Conservation (phyloP, 2,329 filamentous ascomycete genomes). For the Pyrenophora tritici-repentis region DNA sequence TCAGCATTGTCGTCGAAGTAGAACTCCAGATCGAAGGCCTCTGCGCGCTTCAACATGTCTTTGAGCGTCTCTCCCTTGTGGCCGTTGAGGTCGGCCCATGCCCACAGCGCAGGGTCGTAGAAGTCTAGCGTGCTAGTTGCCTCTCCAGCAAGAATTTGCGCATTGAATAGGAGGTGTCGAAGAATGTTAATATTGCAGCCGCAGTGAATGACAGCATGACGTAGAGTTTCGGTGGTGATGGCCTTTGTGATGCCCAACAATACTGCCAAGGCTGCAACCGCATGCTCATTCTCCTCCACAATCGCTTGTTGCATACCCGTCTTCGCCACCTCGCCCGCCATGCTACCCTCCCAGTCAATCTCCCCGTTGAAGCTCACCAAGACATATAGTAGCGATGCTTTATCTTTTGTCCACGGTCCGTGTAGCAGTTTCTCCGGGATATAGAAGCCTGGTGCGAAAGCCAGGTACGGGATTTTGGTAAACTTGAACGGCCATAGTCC, state of each 20-base stretch:
- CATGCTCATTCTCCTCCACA: conserved; percentile 32
- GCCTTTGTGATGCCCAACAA: conserved; percentile 37
- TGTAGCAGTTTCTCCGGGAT: conserved; percentile 46
- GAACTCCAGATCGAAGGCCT: conserved; percentile 41
- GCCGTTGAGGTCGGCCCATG: conserved; percentile 39
- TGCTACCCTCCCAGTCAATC: conserved; percentile 42
- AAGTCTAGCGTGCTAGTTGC: conserved; percentile 35
- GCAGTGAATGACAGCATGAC: conserved; percentile 38
- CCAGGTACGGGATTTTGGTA: conserved; percentile 36
- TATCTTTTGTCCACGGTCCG: conserved; percentile 40
- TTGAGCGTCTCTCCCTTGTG: conserved; percentile 36
- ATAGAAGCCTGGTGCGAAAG: conserved; percentile 38
- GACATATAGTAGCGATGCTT: conserved; percentile 40
- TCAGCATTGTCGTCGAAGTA: conserved; percentile 38
- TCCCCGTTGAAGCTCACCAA: conserved; percentile 41
- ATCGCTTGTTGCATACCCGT: conserved; percentile 38
- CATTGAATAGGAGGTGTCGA: conserved; percentile 43
- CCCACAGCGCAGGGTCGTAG: conserved; percentile 41
- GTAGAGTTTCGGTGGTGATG: conserved; percentile 36
- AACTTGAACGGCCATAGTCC: conserved; percentile 40
- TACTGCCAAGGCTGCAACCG: conserved; percentile 42
- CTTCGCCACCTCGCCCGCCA: conserved; percentile 43
- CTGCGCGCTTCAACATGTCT: conserved; percentile 37
- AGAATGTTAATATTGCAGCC: conserved; percentile 37
- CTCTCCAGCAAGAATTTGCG: conserved; percentile 34